phyloP scores from a whole-genome alignment of 163 green algal genomes.

The Chlamydomonas reinhardtii region DNA sequence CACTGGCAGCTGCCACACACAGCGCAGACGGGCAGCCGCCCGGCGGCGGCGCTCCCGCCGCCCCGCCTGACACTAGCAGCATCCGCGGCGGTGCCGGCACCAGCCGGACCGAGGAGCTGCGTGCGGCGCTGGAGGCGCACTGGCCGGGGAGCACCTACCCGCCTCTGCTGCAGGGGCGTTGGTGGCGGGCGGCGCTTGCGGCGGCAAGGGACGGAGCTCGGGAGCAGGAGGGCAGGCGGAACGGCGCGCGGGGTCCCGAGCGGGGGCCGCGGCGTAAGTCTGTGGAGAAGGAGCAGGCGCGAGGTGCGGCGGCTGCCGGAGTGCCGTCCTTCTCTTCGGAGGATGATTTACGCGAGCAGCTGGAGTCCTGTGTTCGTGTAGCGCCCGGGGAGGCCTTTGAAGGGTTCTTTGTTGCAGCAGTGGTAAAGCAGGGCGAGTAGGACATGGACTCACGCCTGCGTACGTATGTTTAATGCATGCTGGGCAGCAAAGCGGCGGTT shows the following conservation, averaged over 20 bases:
- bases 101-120: neutral
- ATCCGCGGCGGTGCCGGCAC: neutral
- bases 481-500: too few relatives aligned
- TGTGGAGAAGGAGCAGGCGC: too few relatives aligned
- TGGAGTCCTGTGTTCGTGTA: slow-evolving; percentile 1
- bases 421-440: neutral
- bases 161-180: neutral
- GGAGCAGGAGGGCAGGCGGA: neutral
- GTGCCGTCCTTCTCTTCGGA: too few relatives aligned
- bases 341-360: neutral
- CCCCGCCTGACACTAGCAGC: neutral
- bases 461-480: too few relatives aligned
- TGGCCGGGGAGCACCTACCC: slow-evolving; percentile 15
- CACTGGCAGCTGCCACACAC: neutral
- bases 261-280: neutral
- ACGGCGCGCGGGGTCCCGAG: neutral
- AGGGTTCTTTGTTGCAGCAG: slow-evolving; percentile 32
- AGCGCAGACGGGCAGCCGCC: neutral
- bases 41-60: too few relatives aligned
- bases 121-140: slow-evolving; percentile 21
- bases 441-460: too few relatives aligned
- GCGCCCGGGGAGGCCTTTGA: slow-evolving; percentile 21
- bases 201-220: neutral
- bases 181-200: neutral
- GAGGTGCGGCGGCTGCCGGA: neutral